Conservation (phyloP, 2,329 filamentous ascomycete genomes). For the Anisogramma anomala region DNA sequence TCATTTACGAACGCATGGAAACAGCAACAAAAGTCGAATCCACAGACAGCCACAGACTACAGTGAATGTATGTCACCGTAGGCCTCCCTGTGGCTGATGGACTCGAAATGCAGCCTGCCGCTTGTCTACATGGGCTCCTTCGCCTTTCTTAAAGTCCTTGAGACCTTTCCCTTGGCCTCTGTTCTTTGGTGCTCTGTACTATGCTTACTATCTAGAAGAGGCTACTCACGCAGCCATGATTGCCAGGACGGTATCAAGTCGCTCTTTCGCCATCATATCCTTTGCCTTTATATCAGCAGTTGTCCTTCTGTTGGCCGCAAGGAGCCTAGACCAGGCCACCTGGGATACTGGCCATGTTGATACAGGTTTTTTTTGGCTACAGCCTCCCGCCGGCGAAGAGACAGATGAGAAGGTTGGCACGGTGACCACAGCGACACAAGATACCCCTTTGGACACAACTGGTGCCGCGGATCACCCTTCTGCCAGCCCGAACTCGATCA, state of each 20-base stretch:
- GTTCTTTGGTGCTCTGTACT: too few relatives aligned
- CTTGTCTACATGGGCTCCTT: too few relatives aligned
- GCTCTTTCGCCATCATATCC: constrained; percentile 19
- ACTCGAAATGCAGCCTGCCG: too few relatives aligned
- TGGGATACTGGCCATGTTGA: constrained; percentile 21
- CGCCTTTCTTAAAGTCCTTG: too few relatives aligned
- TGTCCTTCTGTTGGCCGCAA: constrained; percentile 24
- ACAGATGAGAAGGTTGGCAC: neutral
- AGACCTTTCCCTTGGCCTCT: too few relatives aligned
- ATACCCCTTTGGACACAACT: too few relatives aligned
- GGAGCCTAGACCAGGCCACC: constrained; percentile 22
- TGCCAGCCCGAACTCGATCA: neutral
- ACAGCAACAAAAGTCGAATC: too few relatives aligned
- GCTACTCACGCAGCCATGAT: constrained; percentile 8
- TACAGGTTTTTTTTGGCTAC: constrained; percentile 12
- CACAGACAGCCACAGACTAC: too few relatives aligned
- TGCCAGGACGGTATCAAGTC: constrained; percentile 21
- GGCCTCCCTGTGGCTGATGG: too few relatives aligned
- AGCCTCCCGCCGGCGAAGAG: constrained; percentile 2
- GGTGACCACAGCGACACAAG: neutral
- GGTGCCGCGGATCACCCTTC: neutral
- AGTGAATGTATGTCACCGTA: too few relatives aligned
- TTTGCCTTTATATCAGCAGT: constrained; percentile 21
- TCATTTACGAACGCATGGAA: too few relatives aligned
- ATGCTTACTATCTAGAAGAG: too few relatives aligned